A percentile compares a stretch with the other conserved stretches of the same genome.
These are phyloP conservation scores for Ogataea corticis DNA, from an alignment of 805 yeast genomes.

Conservation along the genomic window DNA sequence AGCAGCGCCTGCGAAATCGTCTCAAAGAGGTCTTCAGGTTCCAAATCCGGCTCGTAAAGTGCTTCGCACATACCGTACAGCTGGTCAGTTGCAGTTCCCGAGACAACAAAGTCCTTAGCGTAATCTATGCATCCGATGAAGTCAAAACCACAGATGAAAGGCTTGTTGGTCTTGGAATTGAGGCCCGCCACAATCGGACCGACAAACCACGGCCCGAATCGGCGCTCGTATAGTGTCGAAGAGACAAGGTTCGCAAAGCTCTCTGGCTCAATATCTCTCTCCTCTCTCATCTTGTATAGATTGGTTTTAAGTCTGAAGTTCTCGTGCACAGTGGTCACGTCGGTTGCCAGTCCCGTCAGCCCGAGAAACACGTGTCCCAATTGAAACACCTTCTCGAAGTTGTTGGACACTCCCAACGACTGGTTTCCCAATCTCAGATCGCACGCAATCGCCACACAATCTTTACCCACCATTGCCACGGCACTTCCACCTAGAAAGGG, in stretches of 20 bases:
- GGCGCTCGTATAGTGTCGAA: constrained; percentile 81
- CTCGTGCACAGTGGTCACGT: constrained; percentile 83
- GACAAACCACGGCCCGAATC: constrained; percentile 95
- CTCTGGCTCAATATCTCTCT: constrained; percentile 87
- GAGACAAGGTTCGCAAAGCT: constrained; percentile 92
- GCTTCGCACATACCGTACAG: constrained; percentile 98
- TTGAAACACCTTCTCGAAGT: constrained; percentile 89
- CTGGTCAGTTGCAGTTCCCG: constrained; percentile 97
- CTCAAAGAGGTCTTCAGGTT: constrained; percentile 93
- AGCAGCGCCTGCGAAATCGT: constrained; percentile 91
- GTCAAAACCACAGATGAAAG: constrained; percentile 94
- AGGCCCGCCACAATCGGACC: constrained; percentile 97
- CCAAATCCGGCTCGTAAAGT: constrained; percentile 89
- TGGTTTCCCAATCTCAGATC: constrained; percentile 94
- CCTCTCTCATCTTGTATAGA: constrained; percentile 87
- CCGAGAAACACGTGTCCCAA: constrained; percentile 87
- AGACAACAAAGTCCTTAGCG: constrained; percentile 90
- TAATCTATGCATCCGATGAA: constrained; percentile 94
- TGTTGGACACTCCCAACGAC: constrained; percentile 86
- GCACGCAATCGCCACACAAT: constrained; percentile 96
- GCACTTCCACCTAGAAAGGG: constrained; percentile 76
- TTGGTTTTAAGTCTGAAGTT: constrained; percentile 83
- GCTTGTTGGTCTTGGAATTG: constrained; percentile 75
- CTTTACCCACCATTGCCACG: constrained; percentile 98
- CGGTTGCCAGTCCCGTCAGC: constrained; percentile 93